These are phyloP conservation scores for Pythium guiyangense DNA, from an alignment of 352 stramenopile genomes.

Conservation along the genomic window DNA sequence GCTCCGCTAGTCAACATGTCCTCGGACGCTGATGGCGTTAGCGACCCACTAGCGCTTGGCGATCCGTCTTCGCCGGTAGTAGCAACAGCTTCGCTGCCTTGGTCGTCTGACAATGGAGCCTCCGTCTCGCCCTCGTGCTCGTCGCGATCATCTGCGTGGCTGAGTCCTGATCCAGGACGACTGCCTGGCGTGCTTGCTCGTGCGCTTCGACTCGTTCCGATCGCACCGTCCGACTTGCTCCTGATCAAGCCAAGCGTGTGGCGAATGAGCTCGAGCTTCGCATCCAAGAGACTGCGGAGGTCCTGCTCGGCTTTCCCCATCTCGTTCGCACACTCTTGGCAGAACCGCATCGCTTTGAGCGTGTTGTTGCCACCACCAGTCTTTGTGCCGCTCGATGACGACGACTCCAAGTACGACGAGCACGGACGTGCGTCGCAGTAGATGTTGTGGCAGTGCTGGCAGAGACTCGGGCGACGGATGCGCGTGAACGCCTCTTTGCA, in stretches of 20 bases:
- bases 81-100: neutral
- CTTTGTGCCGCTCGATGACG: slow-evolving; percentile 1
- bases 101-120: no score
- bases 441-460: slow-evolving; percentile 76
- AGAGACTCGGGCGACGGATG: slow-evolving; percentile 63
- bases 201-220: neutral
- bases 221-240: neutral
- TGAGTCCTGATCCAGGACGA: slow-evolving; percentile 4
- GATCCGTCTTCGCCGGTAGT: neutral
- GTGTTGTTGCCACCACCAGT: slow-evolving; percentile 1
- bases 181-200: neutral
- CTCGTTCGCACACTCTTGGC: slow-evolving; percentile 67
- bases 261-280: slow-evolving; percentile 58
- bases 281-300: slow-evolving; percentile 47
- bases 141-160: neutral
- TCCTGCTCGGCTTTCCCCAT: slow-evolving; percentile 70
- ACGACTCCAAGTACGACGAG: slow-evolving; percentile 41
- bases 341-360: slow-evolving; percentile 44
- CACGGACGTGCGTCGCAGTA: slow-evolving; percentile 79
- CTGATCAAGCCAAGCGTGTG: slow-evolving; percentile 35
- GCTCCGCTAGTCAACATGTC: no score
- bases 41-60: neutral
- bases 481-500: slow-evolving; percentile 73
- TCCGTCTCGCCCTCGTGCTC: no score
- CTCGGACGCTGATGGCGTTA: no score